A percentile compares a stretch with the other conserved stretches of the same genome.
Evolutionary conservation across 2,329 filamentous ascomycete genomes (phyloP).

Genomic region (Cytospora schulzeri): DNA sequence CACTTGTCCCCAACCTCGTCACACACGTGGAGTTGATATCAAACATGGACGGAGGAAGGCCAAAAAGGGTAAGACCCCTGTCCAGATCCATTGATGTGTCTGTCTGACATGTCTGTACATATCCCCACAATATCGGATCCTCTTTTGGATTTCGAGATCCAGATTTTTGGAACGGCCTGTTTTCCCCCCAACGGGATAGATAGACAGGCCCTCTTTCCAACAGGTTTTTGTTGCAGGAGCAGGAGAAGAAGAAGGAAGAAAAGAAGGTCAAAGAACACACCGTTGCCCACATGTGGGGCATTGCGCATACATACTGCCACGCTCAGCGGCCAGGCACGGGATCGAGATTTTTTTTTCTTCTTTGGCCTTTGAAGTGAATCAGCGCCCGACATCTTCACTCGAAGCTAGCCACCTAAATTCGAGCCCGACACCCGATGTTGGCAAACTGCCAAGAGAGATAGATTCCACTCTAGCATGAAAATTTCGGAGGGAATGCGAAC

Average conservation of each 20-base stretch:
- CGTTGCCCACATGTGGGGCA: neutral
- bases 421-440: neutral
- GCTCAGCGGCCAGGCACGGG: too few relatives aligned
- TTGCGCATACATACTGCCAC: neutral
- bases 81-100: neutral
- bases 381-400: neutral
- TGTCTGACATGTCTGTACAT: neutral
- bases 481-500: neutral
- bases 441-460: neutral
- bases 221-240: neutral
- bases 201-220: too few relatives aligned
- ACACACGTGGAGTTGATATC: neutral
- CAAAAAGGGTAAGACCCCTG: neutral
- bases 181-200: too few relatives aligned
- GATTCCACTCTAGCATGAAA: neutral
- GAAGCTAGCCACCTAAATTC: neutral
- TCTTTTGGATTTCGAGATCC: neutral
- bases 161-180: neutral
- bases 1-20: neutral
- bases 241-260: neutral
- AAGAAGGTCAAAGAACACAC: neutral
- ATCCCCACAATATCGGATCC: neutral
- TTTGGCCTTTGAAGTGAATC: neutral
- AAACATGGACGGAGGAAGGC: neutral
- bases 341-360: neutral